A percentile compares a stretch with the other conserved stretches of the same genome.
These are phyloP conservation scores for Yamadazyma epiphylla DNA, from an alignment of 1,139 yeast genomes.

Conservation along the genomic window DNA sequence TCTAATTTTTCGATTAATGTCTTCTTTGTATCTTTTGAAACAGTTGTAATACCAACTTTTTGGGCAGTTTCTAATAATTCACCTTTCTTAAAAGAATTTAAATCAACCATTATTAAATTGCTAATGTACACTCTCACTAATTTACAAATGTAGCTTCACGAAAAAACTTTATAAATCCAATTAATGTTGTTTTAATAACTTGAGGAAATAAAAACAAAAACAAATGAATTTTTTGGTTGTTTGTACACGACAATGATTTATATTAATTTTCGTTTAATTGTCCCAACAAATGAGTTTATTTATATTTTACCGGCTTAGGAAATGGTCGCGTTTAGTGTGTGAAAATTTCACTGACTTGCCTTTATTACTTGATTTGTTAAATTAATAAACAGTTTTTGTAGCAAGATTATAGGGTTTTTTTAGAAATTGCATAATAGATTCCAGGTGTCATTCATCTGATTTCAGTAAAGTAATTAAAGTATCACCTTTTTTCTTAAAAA, in stretches of 20 bases:
- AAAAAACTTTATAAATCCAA: too few relatives aligned
- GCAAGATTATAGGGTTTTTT: too few relatives aligned
- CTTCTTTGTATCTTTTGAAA: conserved; percentile 41
- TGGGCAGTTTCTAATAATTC: conserved; percentile 35
- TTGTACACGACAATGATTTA: too few relatives aligned
- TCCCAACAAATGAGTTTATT: too few relatives aligned
- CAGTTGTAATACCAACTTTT: conserved; percentile 31
- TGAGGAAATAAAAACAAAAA: background rate
- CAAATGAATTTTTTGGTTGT: too few relatives aligned
- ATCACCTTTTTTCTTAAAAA: too few relatives aligned
- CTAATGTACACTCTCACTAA: background rate
- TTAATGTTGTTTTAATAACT: background rate
- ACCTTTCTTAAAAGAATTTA: conserved; percentile 23
- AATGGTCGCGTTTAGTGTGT: background rate
- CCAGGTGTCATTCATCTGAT: too few relatives aligned
- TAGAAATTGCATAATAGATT: too few relatives aligned
- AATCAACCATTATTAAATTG: conserved; percentile 14
- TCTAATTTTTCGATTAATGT: conserved; percentile 41
- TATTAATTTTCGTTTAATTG: too few relatives aligned
- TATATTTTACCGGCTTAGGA: background rate
- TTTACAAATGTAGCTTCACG: too few relatives aligned
- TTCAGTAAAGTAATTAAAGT: too few relatives aligned
- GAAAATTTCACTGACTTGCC: background rate
- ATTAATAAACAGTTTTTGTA: too few relatives aligned
- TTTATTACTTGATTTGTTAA: background rate